A percentile compares a stretch with the other conserved stretches of the same genome.
These are phyloP conservation scores for Umbellularia californica DNA, from an alignment of 164 flowering plant species.

Conservation along the genomic window DNA sequence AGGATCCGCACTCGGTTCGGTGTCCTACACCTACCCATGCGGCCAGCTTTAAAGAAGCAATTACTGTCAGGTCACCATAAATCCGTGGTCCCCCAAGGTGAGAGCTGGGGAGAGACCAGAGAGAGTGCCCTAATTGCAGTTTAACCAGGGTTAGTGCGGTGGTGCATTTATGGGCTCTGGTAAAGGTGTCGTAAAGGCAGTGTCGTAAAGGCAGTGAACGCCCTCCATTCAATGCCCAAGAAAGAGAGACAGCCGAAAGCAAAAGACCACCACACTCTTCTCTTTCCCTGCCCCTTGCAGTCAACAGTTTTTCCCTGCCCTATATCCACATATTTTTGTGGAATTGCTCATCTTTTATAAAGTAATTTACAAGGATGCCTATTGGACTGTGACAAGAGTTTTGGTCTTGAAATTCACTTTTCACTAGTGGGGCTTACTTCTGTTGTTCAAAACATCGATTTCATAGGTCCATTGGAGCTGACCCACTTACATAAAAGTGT, in stretches of 20 bases:
- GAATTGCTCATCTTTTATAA: not conserved
- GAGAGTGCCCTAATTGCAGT: not conserved
- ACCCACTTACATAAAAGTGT: not conserved
- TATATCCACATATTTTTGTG: not conserved
- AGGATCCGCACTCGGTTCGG: not conserved
- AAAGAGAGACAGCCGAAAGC: not conserved
- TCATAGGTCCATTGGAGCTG: not conserved
- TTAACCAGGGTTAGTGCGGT: not conserved
- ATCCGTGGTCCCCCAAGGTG: slow-evolving; percentile 3
- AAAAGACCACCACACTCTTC: not conserved
- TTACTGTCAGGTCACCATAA: slow-evolving; percentile 6
- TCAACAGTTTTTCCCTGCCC: not conserved
- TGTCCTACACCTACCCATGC: not conserved
- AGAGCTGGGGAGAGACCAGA: not conserved
- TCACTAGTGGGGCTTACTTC: not conserved
- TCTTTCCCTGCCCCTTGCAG: not conserved
- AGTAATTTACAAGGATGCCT: not conserved
- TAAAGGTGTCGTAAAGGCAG: not conserved
- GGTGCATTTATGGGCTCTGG: not conserved
- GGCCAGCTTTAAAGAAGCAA: not conserved
- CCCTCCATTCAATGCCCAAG: slow-evolving; percentile 6
- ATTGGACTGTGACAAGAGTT: too few relatives aligned
- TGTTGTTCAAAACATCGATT: not conserved
- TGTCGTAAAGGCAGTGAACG: slow-evolving; percentile 3
- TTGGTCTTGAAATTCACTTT: not conserved